These are phyloP conservation scores for Roridomyces roridus DNA, from an alignment of 768 basidiomycete species.

Conservation along the genomic window DNA sequence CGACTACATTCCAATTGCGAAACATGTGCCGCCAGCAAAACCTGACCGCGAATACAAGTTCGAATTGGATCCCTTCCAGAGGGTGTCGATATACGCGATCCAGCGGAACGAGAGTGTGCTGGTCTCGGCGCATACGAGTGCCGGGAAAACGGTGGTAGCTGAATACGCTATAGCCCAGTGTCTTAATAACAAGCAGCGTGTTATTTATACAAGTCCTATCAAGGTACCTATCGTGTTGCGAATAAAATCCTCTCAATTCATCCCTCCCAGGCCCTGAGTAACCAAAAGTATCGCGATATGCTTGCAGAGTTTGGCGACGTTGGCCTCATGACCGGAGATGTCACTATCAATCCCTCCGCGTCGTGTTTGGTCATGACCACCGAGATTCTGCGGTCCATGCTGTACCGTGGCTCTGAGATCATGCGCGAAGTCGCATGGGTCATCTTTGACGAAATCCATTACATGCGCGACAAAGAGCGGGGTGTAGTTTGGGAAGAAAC, in stretches of 20 bases:
- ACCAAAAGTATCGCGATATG: constrained; percentile 99
- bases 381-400: constrained; percentile 99
- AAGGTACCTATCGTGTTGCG: constrained; percentile 69
- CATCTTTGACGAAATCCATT: constrained; percentile 99
- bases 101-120: constrained; percentile 97
- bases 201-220: constrained; percentile 99
- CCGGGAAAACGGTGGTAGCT: constrained; percentile 98
- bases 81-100: constrained; percentile 92
- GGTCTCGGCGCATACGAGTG: constrained; percentile 98
- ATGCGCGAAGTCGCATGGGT: constrained; percentile 99
- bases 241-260: constrained; percentile 26
- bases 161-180: constrained; percentile 99
- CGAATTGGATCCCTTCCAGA: constrained; percentile 95
- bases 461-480: constrained; percentile 99
- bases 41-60: constrained; percentile 96
- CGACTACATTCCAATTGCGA: constrained; percentile 86
- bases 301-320: constrained; percentile 97
- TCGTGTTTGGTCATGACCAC: constrained; percentile 99
- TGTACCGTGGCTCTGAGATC: constrained; percentile 97
- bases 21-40: constrained; percentile 90
- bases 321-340: constrained; percentile 99
- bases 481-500: constrained; percentile 99
- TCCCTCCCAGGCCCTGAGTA: constrained; percentile 83
- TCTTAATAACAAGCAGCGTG: constrained; percentile 90
- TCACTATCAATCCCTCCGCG: constrained; percentile 97